These are phyloP conservation scores for Crithidia fasciculata DNA, from an alignment of 208 protist species.

Conservation along the genomic window DNA sequence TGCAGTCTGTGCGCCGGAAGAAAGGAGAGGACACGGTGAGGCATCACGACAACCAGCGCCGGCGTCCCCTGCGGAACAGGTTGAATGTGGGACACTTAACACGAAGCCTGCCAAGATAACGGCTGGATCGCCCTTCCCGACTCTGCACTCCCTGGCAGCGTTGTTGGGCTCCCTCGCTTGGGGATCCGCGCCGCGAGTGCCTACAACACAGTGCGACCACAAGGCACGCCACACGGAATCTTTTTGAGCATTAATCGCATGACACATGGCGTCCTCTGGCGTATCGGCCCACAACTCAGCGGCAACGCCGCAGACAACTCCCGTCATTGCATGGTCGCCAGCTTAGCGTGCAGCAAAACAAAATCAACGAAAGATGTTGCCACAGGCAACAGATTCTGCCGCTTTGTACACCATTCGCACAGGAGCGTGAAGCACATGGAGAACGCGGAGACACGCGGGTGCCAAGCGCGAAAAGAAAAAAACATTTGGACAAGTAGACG, in stretches of 20 bases:
- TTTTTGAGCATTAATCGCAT: conserved; percentile 28
- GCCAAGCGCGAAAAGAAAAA: too few species aligned
- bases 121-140: not conserved
- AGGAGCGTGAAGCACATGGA: too few species aligned
- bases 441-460: too few species aligned
- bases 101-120: conserved; percentile 59
- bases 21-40: too few species aligned
- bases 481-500: not conserved
- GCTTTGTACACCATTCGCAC: too few species aligned
- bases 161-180: not conserved
- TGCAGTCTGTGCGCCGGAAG: not conserved
- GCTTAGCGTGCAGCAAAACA: not conserved
- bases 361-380: not conserved
- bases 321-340: not conserved
- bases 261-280: conserved; percentile 12
- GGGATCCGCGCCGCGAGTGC: not conserved
- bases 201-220: conserved; percentile 19
- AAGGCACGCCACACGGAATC: conserved; percentile 15
- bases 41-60: too few species aligned
- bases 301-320: conserved; percentile 1
- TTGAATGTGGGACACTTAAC: conserved; percentile 31
- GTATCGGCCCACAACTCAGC: conserved; percentile 20
- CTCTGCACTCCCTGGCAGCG: not conserved
- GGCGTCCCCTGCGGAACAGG: not conserved
- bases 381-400: not conserved